Evolutionary conservation across 768 basidiomycete genomes (phyloP).

Genomic region (Leccinum barrowsii): DNA sequence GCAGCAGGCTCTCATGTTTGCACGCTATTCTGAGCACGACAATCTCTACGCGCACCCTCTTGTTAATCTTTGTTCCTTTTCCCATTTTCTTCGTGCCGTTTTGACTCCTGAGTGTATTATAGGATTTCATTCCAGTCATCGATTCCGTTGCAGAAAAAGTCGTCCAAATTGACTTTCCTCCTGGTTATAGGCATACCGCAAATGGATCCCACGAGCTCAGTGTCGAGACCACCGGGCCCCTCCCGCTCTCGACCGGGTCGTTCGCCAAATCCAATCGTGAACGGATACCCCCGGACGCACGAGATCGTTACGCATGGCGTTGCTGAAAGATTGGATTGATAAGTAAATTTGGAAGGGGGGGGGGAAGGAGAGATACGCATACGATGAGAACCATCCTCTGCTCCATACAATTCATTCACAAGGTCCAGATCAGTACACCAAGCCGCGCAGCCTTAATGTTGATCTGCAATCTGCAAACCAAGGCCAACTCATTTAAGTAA

Average conservation of each 20-base stretch:
- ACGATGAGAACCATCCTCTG: too few relatives aligned
- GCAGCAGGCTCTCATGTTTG: constrained; percentile 80
- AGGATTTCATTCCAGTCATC: constrained; percentile 75
- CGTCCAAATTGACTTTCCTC: constrained; percentile 82
- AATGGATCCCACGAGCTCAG: constrained; percentile 39
- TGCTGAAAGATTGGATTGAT: too few relatives aligned
- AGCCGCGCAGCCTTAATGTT: too few relatives aligned
- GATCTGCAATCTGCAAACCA: too few relatives aligned
- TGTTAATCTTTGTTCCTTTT: constrained; percentile 38
- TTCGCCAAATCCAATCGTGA: constrained; percentile 54
- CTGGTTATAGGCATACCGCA: constrained; percentile 46
- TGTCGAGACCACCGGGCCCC: constrained; percentile 40
- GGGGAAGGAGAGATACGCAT: too few relatives aligned
- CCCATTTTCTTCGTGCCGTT: constrained; percentile 11
- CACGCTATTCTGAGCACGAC: constrained; percentile 71
- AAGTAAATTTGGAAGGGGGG: too few relatives aligned
- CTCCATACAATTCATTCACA: too few relatives aligned
- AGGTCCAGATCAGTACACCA: too few relatives aligned
- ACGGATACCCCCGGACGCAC: constrained; percentile 59
- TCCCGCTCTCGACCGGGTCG: constrained; percentile 45
- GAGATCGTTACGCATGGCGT: too few relatives aligned
- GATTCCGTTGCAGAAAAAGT: constrained; percentile 74
- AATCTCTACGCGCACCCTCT: constrained; percentile 90
- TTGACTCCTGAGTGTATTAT: constrained; percentile 11
- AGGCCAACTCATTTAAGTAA: too few relatives aligned